Evolutionary conservation across 139 green algal genomes (phyloP).

Genomic region (Trebouxia sp.): DNA sequence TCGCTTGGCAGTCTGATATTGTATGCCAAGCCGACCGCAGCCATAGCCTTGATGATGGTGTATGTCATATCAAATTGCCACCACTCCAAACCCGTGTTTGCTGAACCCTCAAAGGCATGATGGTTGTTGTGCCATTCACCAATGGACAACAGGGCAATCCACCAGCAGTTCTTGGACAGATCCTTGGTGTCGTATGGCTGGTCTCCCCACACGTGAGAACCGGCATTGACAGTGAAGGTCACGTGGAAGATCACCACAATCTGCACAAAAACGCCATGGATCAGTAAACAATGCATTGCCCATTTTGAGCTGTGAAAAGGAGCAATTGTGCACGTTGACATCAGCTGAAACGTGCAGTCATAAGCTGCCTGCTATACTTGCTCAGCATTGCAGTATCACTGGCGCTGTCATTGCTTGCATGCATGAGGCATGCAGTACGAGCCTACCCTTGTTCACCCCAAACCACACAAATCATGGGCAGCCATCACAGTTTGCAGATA

Average conservation of each 20-base stretch:
- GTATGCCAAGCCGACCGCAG: conserved; percentile 71
- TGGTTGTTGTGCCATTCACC: conserved; percentile 83
- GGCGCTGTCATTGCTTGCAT: too few relatives aligned
- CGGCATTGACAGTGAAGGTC: conserved; percentile 98
- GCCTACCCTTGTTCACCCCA: conserved; percentile 48
- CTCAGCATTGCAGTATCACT: too few relatives aligned
- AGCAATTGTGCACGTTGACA: too few relatives aligned
- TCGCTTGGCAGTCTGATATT: conserved; percentile 90
- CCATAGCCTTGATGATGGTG: conserved; percentile 62
- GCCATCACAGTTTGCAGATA: conserved; percentile 85
- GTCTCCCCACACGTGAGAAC: conserved; percentile 89
- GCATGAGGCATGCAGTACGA: too few relatives aligned
- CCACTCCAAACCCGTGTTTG: conserved; percentile 84
- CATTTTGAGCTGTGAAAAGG: too few relatives aligned
- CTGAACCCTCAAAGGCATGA: conserved; percentile 48
- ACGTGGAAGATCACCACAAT: conserved; percentile 96
- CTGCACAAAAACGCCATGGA: conserved; percentile 56
- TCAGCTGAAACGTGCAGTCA: too few relatives aligned
- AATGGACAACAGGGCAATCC: conserved; percentile 86
- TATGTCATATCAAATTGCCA: conserved; percentile 85
- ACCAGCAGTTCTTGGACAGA: conserved; percentile 61
- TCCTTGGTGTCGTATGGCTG: conserved; percentile 84
- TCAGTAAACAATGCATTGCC: too few relatives aligned
- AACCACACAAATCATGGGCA: conserved; percentile 91
- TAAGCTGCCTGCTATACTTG: too few relatives aligned